Evolutionary conservation across 148 eudicot species (phyloP).

Genomic region (Amaranthus cruentus): DNA sequence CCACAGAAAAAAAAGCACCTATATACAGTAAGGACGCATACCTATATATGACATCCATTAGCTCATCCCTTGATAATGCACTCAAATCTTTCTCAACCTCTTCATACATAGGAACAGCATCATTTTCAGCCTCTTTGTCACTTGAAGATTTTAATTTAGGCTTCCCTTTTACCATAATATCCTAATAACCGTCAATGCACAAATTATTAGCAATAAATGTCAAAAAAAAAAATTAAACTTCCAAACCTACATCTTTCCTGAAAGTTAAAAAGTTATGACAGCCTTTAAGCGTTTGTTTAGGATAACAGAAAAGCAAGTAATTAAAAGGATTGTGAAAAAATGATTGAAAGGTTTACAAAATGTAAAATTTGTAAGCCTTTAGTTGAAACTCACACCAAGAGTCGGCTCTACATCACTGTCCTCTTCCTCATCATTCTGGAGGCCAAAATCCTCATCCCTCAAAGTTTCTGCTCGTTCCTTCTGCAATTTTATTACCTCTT

Average conservation of each 20-base stretch:
- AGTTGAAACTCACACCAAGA: conserved; percentile 43
- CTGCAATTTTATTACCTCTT: conserved; percentile 58
- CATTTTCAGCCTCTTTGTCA: conserved; percentile 36
- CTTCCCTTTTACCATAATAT: conserved; percentile 52
- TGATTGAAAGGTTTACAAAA: not conserved
- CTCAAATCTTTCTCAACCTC: conserved; percentile 73
- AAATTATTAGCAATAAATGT: not conserved
- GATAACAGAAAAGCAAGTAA: not conserved
- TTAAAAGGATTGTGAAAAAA: not conserved
- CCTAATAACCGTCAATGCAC: conserved; percentile 29
- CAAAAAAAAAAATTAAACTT: not conserved
- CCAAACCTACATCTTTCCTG: conserved; percentile 4
- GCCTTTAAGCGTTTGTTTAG: not conserved
- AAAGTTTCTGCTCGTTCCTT: conserved; percentile 45
- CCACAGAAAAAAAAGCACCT: not conserved
- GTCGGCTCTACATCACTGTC: conserved; percentile 79
- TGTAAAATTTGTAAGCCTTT: not conserved
- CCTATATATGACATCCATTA: conserved; percentile 88
- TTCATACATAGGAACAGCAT: conserved; percentile 41
- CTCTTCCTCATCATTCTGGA: conserved; percentile 44
- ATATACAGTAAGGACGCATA: conserved; percentile 17
- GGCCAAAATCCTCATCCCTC: conserved; percentile 62
- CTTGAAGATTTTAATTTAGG: conserved; percentile 32
- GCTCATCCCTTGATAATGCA: conserved; percentile 78
- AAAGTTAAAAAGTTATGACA: not conserved